These are phyloP conservation scores for Lonicera japonica DNA, from an alignment of 129 eudicot genomes.

Conservation along the genomic window DNA sequence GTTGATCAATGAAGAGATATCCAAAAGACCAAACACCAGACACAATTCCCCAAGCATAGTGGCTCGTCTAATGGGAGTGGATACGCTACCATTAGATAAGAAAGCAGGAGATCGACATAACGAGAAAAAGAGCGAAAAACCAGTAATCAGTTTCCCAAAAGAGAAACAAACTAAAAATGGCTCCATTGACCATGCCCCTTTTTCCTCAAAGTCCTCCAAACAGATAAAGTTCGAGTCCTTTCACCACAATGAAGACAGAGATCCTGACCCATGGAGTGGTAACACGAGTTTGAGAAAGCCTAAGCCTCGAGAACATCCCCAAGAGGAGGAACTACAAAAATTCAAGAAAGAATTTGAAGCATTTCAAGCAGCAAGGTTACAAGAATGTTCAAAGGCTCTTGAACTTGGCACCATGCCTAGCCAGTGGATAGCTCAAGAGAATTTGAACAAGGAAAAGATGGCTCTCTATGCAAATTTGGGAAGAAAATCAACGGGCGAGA, in stretches of 20 bases:
- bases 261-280: constrained; percentile 36
- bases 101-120: constrained; percentile 22
- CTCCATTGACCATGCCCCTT: constrained; percentile 23
- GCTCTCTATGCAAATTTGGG: constrained; percentile 41
- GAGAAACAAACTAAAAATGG: constrained; percentile 34
- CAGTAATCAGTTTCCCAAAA: constrained; percentile 17
- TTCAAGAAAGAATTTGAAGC: constrained; percentile 96
- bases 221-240: constrained; percentile 24
- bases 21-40: constrained; percentile 48
- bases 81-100: constrained; percentile 52
- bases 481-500: constrained; percentile 21
- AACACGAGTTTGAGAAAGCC: constrained; percentile 29
- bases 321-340: constrained; percentile 91
- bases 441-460: constrained; percentile 76
- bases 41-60: constrained; percentile 64
- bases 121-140: constrained; percentile 24
- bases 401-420: constrained; percentile 42
- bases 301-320: constrained; percentile 86
- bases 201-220: constrained; percentile 32
- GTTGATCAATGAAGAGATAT: constrained; percentile 68
- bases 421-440: constrained; percentile 75
- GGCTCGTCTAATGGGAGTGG: constrained; percentile 97
- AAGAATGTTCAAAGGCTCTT: constrained; percentile 67
- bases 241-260: constrained; percentile 26
- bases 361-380: constrained; percentile 82